Evolutionary conservation across 176 grass and related monocot genomes (phyloP), one percentile per base, ranked within the genome.

Genomic region (Aechmea fasciata): DNA sequence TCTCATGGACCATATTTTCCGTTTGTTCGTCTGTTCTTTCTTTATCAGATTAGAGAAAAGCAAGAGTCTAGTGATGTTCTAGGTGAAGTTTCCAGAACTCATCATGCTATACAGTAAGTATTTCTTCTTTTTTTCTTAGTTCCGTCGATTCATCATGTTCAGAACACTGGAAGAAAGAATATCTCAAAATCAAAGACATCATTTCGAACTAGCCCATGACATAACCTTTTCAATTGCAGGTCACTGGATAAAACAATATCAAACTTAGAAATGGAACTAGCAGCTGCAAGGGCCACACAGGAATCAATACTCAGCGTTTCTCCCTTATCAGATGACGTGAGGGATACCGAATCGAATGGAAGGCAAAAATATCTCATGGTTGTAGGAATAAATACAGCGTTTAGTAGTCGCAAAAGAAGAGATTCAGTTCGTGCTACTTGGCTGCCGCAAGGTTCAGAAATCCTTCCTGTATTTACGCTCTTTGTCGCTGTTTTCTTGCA

Each of bases 181-280:
- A 15, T 15, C 11, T 68, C 41, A 51, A 57, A 50, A 41, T 28
- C 48, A 11, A 25, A 14, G 2, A 33, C 13, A 49, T 20, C 9
- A 26, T 41, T 41, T 41, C 33, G 33, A 41, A 41, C 33, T 41
- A 7, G 33, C 33, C 0, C 33, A 7, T 41, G 33, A 41, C 25
- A 26, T 41, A 41, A 41, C 33, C 57, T 63, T 11, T 83, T 14
- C 59, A n/a, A 59, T 41, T 65, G 50, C 77, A 96, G 92, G 66
- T 76, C 85, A 25, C 48, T 96, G 48, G 92, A 96, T 67, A 91
- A 89, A 74, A 96, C 92, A 51, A 96, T 89, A 89, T 91, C 88
- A 0, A 84, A 78, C 73, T 25, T 96, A 53, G 88, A 96, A 79
- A 91, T 89, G 83, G 85, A 96, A 80, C 71, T 91, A 50, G 92